Base-by-base conservation (phyloP, 768 basidiomycete species). In the Ramaria sp. region DNA sequence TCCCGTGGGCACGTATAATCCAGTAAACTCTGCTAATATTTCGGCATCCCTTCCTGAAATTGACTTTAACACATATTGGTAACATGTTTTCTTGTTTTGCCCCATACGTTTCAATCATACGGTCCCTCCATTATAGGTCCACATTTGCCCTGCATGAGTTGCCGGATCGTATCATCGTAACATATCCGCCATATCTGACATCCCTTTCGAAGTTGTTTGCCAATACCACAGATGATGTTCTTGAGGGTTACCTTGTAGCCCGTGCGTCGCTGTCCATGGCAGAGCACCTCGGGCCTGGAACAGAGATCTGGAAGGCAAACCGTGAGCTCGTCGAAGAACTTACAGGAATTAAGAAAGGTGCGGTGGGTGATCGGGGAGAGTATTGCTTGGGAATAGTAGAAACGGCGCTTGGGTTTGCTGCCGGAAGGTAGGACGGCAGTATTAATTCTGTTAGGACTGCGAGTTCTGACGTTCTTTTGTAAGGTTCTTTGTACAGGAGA, bases 1-100 rank as follows among this genome's bases (percentile, higher is more conserved):
- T 67, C 94, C 94, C 1, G 74, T 90, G 47, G 83, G 76, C 46
- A 88, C 91, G 0, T 97, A 99, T 70, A 98, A 98, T 67, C 92
- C 91, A 6, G 75, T 79, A 42, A 73, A 79, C 2, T 73, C 92
- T 54, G 74, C 78, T 15, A 84, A 86, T 39, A 78, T 98, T 57
- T 83, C 82, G 30, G 72, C 75, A 17, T 71, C 79, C 1, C 71
- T 97, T 4, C 79, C 86, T 1, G 81, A 91, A 66, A 79, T 99
- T 61, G 75, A 88, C 61, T 91, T 95, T 69, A 74, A 80, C 0
- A 76, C 81, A n/a, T 99, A 96, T 69, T 84, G 97, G 55, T 57
- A 27, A 17, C 27, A 33, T n/a, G 38, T 38, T 42, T 45, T 31
- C 42, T 13, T 6, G 1, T 43, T 27, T 13, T 27, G 22, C 20